Evolutionary conservation across 805 yeast genomes (phyloP).

Genomic region (Wickerhamomyces canadensis): DNA sequence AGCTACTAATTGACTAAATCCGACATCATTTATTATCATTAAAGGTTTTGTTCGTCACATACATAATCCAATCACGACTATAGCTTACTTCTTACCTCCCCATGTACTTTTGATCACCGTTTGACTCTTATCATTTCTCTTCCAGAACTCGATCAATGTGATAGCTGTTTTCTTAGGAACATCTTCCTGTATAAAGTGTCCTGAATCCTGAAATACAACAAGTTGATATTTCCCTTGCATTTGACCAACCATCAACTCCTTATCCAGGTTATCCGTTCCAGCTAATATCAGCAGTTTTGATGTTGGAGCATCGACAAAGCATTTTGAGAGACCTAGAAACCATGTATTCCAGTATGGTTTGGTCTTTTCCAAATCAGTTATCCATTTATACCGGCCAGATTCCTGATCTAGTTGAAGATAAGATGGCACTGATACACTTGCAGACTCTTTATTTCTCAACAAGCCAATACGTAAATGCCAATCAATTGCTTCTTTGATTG

Average conservation of each 20-base stretch:
- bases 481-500: conserved; percentile 55
- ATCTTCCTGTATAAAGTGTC: conserved; percentile 97
- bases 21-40: too few relatives aligned
- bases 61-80: too few relatives aligned
- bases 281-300: conserved; percentile 77
- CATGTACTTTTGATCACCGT: conserved; percentile 34
- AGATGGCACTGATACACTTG: conserved; percentile 73
- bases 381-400: conserved; percentile 44
- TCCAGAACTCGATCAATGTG: conserved; percentile 42
- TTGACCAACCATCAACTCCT: conserved; percentile 83
- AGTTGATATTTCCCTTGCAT: conserved; percentile 97
- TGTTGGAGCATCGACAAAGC: conserved; percentile 42
- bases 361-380: conserved; percentile 56
- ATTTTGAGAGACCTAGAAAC: conserved; percentile 65
- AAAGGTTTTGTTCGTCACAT: too few relatives aligned
- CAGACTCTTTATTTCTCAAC: conserved; percentile 55
- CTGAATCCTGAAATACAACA: conserved; percentile 72
- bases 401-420: conserved; percentile 32
- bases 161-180: conserved; percentile 62
- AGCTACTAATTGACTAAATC: too few relatives aligned
- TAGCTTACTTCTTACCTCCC: conserved; percentile 25
- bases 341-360: conserved; percentile 73
- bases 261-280: conserved; percentile 86
- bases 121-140: conserved; percentile 32
- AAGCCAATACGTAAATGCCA: conserved; percentile 68